Evolutionary conservation across 805 yeast species (phyloP).

Genomic region (Wickerhamomyces strasburgensis): DNA sequence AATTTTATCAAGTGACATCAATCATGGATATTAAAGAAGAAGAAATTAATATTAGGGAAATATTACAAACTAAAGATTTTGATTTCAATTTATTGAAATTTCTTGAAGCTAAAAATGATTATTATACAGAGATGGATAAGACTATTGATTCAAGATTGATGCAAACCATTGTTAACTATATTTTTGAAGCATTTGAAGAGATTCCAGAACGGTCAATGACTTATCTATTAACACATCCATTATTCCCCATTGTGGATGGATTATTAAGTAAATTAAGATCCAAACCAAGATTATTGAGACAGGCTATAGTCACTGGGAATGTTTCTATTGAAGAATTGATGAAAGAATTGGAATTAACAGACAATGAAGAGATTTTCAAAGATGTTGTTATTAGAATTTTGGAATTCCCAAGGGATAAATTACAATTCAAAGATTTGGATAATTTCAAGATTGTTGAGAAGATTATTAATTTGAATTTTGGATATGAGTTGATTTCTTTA

Average conservation of each 20-base stretch:
- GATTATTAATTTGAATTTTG: conserved; percentile 42
- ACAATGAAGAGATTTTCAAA: conserved; percentile 58
- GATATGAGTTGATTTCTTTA: conserved; percentile 58
- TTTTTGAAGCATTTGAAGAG: conserved; percentile 27
- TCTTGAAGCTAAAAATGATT: conserved; percentile 35
- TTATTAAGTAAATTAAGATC: conserved; percentile 48
- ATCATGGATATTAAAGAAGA: conserved; percentile 23
- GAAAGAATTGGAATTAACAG: conserved; percentile 49
- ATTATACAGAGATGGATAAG: conserved; percentile 62
- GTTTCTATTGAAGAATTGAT: conserved; percentile 61
- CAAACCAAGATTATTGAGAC: conserved; percentile 66
- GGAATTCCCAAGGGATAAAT: conserved; percentile 46
- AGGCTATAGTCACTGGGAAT: conserved; percentile 75
- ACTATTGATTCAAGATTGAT: conserved; percentile 58
- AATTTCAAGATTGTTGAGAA: conserved; percentile 39
- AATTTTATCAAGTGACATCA: conserved; percentile 21
- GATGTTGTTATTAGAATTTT: conserved; percentile 64
- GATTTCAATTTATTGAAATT: conserved; percentile 29
- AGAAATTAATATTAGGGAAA: conserved; percentile 13
- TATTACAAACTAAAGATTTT: conserved; percentile 26
- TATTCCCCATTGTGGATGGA: conserved; percentile 66
- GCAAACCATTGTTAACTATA: conserved; percentile 37
- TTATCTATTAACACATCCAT: conserved; percentile 81
- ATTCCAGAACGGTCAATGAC: conserved; percentile 48
- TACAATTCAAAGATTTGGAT: conserved; percentile 21